Evolutionary conservation across 176 grass and related monocot species (phyloP), one percentile per base, ranked within the genome.

Genomic region (Juncus inflexus): DNA sequence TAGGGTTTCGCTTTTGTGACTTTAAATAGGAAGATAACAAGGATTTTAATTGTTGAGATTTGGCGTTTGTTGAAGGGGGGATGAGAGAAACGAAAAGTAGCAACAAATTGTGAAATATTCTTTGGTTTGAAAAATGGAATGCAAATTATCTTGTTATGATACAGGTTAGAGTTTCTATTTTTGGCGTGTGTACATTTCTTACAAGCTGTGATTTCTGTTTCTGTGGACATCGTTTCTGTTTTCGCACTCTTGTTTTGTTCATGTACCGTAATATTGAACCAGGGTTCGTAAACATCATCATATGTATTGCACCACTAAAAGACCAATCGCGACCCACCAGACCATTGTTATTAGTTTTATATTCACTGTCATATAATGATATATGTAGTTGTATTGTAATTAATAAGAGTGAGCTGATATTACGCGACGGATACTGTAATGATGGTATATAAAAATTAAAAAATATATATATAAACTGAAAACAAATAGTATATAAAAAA

Each of bases 21-120:
- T 58, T 55, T 67, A 77, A 67, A 77, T 77, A 77, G 61, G 8
- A 28, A 13, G 38, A 58, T 77, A 62, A 77, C 74, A 58, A 50
- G 74, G 74, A 77, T 58, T 64, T 62, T 16, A 63, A 39, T 36
- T 19, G 1, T 47, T 47, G 12, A 61, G 12, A 50, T 50, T 62
- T 62, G 37, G 61, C 37, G 6, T 55, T 16, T 63, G 58, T 74
- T 74, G 37, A 65, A 53, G 15, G 52, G 52, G 52, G 63, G 51
- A 43, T 55, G 39, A 14, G 65, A 68, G 28, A 59, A 77, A 59
- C 67, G 12, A 70, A 6, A 57, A 71, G 42, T 45, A 4, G 1
- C 2, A 71, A 59, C 67, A 58, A 71, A 7, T 4, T 58, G 39
- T 71, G 35, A 59, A 41, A 71, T 71, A n/a, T 36, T 71, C 4